These are phyloP conservation scores for Coemansia sp. DNA, from an alignment of 192 early-diverging fungal species.

Conservation along the genomic window DNA sequence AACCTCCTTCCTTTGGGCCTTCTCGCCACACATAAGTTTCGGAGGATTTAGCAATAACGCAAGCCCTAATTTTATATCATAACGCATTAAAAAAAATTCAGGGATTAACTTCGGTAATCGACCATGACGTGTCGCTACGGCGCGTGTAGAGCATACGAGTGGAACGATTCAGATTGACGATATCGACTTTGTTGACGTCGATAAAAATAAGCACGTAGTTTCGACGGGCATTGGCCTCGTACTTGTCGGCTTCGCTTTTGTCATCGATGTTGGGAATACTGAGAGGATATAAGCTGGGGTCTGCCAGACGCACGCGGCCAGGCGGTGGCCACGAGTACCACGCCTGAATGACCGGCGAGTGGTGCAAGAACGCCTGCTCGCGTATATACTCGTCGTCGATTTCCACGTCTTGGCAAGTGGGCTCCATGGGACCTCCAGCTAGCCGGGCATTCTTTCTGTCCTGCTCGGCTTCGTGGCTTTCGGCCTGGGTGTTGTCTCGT, in stretches of 20 bases:
- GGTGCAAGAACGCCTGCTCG: slow-evolving; percentile 46
- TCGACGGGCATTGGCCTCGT: slow-evolving; percentile 40
- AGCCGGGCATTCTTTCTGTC: neutral
- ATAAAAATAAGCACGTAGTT: slow-evolving; percentile 50
- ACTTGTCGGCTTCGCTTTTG: slow-evolving; percentile 16
- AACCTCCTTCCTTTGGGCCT: no score
- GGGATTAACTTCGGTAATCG: slow-evolving; percentile 35
- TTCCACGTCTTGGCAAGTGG: slow-evolving; percentile 9
- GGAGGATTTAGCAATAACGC: no score
- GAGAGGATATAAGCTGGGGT: slow-evolving; percentile 31
- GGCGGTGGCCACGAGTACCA: slow-evolving; percentile 55
- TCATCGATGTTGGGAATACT: slow-evolving; percentile 32
- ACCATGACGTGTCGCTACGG: slow-evolving; percentile 43
- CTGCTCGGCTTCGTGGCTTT: slow-evolving; percentile 8
- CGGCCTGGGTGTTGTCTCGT: slow-evolving; percentile 16
- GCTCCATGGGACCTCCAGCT: slow-evolving; percentile 8
- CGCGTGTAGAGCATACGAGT: slow-evolving; percentile 41
- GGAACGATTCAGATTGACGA: slow-evolving; percentile 31
- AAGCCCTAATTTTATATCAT: no score
- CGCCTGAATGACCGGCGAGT: slow-evolving; percentile 39
- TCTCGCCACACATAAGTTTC: no score
- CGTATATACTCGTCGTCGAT: slow-evolving; percentile 45
- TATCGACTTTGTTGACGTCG: slow-evolving; percentile 42
- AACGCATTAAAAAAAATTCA: neutral
- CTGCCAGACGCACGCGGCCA: slow-evolving; percentile 22